A percentile compares a stretch with the other conserved stretches of the same genome.
Conservation (phyloP, 2,329 filamentous ascomycete genomes). For the Chaetomium sp. region DNA sequence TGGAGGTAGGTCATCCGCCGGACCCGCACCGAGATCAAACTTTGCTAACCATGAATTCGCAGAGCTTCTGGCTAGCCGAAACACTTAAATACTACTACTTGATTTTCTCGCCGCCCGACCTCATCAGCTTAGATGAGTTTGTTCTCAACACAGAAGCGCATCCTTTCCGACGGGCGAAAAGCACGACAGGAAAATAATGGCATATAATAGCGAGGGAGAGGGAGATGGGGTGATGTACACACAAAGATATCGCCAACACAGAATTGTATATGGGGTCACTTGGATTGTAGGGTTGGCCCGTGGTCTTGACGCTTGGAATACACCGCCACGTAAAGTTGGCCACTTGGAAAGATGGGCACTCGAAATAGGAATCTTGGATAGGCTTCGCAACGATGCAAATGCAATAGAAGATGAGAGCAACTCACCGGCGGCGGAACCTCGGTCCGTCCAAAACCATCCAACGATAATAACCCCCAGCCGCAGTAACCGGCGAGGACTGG, state of each 20-base stretch:
- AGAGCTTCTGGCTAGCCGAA: constrained; percentile 47
- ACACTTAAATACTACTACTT: constrained; percentile 65
- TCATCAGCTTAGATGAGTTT: constrained; percentile 62
- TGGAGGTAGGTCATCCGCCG: constrained; percentile 51
- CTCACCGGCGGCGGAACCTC: too few relatives aligned
- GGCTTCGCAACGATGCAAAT: neutral
- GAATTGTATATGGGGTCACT: neutral
- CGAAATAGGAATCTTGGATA: neutral
- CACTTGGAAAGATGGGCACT: neutral
- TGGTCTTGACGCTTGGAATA: neutral
- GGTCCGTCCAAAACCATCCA: neutral
- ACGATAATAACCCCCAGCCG: neutral
- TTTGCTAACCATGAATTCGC: neutral
- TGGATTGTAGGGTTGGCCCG: neutral
- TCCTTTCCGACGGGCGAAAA: constrained; percentile 26
- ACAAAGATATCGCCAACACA: neutral
- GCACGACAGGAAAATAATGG: neutral
- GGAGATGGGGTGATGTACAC: neutral
- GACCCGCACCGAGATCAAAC: neutral
- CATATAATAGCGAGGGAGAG: neutral
- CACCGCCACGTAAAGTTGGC: too few relatives aligned
- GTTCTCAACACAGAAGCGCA: constrained; percentile 45
- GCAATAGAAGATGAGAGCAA: neutral
- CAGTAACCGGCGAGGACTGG: too few relatives aligned
- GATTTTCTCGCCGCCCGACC: constrained; percentile 58